phyloP scores from a whole-genome alignment of 345 rosid species.

The Bruguiera gymnorhiza region DNA sequence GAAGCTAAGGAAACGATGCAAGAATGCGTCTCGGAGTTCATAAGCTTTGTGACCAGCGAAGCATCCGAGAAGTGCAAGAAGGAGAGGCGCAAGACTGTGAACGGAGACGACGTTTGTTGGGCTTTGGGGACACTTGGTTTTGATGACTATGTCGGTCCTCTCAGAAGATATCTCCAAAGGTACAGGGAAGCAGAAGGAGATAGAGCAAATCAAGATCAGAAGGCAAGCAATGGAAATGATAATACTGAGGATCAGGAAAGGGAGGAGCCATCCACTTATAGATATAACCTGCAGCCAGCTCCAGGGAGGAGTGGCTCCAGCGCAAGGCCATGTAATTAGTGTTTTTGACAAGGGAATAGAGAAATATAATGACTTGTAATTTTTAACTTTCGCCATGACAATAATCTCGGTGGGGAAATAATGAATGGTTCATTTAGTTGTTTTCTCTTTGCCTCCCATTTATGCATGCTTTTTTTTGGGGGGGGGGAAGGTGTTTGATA shows the following conservation, averaged over 20 bases:
- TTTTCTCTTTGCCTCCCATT: too few relatives aligned
- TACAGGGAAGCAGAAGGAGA: conserved; percentile 15
- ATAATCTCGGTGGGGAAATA: too few relatives aligned
- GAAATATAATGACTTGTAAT: too few relatives aligned
- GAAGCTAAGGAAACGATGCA: conserved; percentile 24
- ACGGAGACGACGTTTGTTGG: conserved; percentile 21
- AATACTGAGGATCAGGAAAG: not conserved
- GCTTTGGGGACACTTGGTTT: conserved; percentile 23
- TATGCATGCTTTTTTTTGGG: too few relatives aligned
- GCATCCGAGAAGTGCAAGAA: conserved; percentile 20
- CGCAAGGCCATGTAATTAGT: not conserved
- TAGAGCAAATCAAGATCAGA: conserved; percentile 7
- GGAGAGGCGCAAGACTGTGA: conserved; percentile 17
- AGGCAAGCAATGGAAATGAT: not conserved
- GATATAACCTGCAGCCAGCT: conserved; percentile 3
- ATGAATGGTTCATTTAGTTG: too few relatives aligned
- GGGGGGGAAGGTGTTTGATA: too few relatives aligned
- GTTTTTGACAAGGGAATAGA: not conserved
- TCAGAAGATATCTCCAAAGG: conserved; percentile 11
- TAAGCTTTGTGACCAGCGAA: conserved; percentile 22
- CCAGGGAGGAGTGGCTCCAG: not conserved
- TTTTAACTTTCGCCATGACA: too few relatives aligned
- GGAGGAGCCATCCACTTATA: not conserved
- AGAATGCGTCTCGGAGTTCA: conserved; percentile 23
- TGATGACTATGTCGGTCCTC: conserved; percentile 16